Percentiles rank a stretch among this genome's conserved stretches.
Conservation (phyloP, 768 basidiomycete genomes). For the Saitozyma podzolica region DNA sequence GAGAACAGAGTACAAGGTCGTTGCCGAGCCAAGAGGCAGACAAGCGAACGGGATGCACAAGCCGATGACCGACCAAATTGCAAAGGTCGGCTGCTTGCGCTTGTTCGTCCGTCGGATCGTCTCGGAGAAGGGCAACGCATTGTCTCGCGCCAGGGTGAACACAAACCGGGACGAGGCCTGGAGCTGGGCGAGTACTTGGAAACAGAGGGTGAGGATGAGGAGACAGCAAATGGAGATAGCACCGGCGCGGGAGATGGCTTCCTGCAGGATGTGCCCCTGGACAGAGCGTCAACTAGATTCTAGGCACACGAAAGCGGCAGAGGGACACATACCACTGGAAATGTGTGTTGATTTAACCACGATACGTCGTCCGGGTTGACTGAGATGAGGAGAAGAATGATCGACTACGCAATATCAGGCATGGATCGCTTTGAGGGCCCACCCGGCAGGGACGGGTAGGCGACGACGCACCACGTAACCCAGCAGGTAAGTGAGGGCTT, state of each 20-base stretch:
- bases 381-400: constrained; percentile 49
- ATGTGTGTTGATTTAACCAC: constrained; percentile 25
- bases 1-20: constrained; percentile 48
- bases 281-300: constrained; percentile 3
- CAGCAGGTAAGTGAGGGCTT: constrained; percentile 45
- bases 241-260: constrained; percentile 41
- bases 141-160: constrained; percentile 54
- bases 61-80: constrained; percentile 50
- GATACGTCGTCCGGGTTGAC: constrained; percentile 21
- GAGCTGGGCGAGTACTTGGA: constrained; percentile 53
- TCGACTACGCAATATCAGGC: constrained; percentile 28
- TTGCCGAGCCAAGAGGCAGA: constrained; percentile 41
- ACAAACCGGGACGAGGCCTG: constrained; percentile 55
- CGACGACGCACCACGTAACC: constrained; percentile 51
- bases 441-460: constrained; percentile 7
- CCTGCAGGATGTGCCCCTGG: constrained; percentile 51
- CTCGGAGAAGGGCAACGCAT: constrained; percentile 53
- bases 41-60: constrained; percentile 47
- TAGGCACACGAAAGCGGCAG: background rate
- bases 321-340: constrained; percentile 39
- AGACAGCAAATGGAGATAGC: constrained; percentile 45
- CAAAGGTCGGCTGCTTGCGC: constrained; percentile 46
- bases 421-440: background rate
- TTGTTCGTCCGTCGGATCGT: constrained; percentile 45
- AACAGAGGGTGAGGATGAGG: constrained; percentile 39